Base-by-base conservation (phyloP, 345 rosid genomes). In the Aquilaria malaccensis region DNA sequence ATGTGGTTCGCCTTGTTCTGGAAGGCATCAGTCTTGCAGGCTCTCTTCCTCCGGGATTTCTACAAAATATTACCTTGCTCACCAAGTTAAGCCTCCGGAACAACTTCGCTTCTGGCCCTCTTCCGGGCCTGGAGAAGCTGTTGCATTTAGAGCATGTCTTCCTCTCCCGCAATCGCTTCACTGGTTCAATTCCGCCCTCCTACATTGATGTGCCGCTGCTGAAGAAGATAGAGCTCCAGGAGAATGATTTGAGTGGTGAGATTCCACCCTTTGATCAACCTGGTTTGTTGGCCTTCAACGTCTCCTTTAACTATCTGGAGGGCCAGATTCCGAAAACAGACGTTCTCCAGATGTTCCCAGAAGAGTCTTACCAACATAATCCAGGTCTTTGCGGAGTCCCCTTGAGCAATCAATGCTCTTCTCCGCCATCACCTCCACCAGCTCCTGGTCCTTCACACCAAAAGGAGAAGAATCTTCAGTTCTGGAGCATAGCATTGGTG, bases 211-310 rank as follows among this genome's bases (percentile, higher is more conserved):
- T 84, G 50, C 77, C 71, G 7, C 76, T 53, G 30, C 55, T 84
- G 56, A 61, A 37, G 48, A 15, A 13, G 37, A 45, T 84, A 15
- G 78, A 84, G 70, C 68, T 84, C 73, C 82, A 79, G 30, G 61
- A 64, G 61, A 84, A 84, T 57, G 53, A 69, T 31, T 58, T 84
- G 30, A 61, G 56, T 5, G 83, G 84, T 1, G 50, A 50, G 62
- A 73, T 84, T 33, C 89, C 81, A 0, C 75, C 81, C 30, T 79
- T 84, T 52, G 22, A 69, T 59, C 84, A 84, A 66, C 58, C 55
- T 33, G 68, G 61, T 7, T 56, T 83, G 66, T 57, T 60, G 11
- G 55, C 11, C 11, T 84, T 84, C 61, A 81, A 84, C 41, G 82
- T 76, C 14, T 84, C 89, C 5, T 69, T 69, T 31, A 84, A 84